These are phyloP conservation scores for Ophiosphaerella korrae DNA, from an alignment of 2,329 filamentous ascomycete genomes.

Conservation along the genomic window DNA sequence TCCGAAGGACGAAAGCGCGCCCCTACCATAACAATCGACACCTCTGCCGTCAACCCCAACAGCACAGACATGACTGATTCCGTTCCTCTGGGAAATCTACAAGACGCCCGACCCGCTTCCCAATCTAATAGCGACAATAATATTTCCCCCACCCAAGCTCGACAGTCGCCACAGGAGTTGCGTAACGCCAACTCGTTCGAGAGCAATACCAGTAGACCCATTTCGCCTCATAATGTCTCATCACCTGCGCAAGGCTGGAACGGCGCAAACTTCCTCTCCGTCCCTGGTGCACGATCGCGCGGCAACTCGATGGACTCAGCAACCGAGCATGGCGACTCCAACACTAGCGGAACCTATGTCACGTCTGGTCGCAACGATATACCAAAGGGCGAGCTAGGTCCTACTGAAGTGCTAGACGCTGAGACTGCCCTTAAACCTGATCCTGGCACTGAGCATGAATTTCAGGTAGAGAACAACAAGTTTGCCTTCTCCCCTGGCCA, in stretches of 20 bases:
- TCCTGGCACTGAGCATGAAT: slow-evolving; percentile 72
- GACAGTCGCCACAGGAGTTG: slow-evolving; percentile 52
- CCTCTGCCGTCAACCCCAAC: slow-evolving; percentile 52
- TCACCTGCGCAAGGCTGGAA: slow-evolving; percentile 63
- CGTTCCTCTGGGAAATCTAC: slow-evolving; percentile 40
- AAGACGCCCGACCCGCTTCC: slow-evolving; percentile 35
- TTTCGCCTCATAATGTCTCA: slow-evolving; percentile 70
- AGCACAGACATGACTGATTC: slow-evolving; percentile 41
- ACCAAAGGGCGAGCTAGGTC: slow-evolving; percentile 48
- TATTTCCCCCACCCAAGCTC: slow-evolving; percentile 30
- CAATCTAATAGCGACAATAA: slow-evolving; percentile 27
- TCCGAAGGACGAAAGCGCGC: slow-evolving; percentile 44
- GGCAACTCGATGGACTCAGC: slow-evolving; percentile 71
- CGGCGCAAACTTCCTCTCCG: slow-evolving; percentile 65
- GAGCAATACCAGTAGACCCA: slow-evolving; percentile 66
- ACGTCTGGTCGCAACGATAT: slow-evolving; percentile 50
- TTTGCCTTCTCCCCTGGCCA: slow-evolving; percentile 86
- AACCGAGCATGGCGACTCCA: slow-evolving; percentile 58
- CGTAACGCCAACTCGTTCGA: slow-evolving; percentile 67
- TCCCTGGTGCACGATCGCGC: slow-evolving; percentile 66
- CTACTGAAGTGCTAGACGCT: slow-evolving; percentile 65
- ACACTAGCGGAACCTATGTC: slow-evolving; percentile 65
- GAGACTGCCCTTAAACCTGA: slow-evolving; percentile 75
- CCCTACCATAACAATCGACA: slow-evolving; percentile 60
- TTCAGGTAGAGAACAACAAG: slow-evolving; percentile 72